phyloP scores from a whole-genome alignment of 192 early-diverging fungal genomes.

The Cladochytrium replicatum region DNA sequence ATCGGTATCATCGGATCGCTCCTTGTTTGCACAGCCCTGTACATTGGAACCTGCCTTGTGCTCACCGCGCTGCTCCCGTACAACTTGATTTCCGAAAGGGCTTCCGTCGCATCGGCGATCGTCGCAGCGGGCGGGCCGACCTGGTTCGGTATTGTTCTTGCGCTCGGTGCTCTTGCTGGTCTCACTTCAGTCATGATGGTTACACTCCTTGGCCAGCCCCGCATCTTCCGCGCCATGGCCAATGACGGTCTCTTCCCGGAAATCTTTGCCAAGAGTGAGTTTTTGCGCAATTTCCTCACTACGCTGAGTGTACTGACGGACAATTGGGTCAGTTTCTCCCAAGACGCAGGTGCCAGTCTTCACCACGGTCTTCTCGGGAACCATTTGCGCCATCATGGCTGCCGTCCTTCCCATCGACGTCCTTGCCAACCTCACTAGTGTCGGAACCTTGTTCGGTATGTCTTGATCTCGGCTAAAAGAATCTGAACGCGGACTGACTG shows the following conservation, averaged over 20 bases:
- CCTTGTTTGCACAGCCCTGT: slow-evolving; percentile 63
- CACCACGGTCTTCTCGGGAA: slow-evolving; percentile 56
- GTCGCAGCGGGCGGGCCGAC: slow-evolving; percentile 24
- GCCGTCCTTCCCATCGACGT: slow-evolving; percentile 73
- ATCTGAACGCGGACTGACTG: no score
- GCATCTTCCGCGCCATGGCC: slow-evolving; percentile 82
- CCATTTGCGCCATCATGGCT: slow-evolving; percentile 53
- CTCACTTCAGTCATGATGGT: slow-evolving; percentile 72
- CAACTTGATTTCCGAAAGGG: slow-evolving; percentile 18
- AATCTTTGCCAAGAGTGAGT: slow-evolving; percentile 60
- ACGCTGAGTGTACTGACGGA: no score
- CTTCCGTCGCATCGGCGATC: slow-evolving; percentile 48
- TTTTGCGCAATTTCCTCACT: no score
- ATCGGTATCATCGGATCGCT: slow-evolving; percentile 80
- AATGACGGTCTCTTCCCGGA: slow-evolving; percentile 71
- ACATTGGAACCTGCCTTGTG: slow-evolving; percentile 60
- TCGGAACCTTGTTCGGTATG: slow-evolving; percentile 60
- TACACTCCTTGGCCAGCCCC: slow-evolving; percentile 69
- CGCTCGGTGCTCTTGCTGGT: slow-evolving; percentile 66
- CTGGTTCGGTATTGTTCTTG: slow-evolving; percentile 74
- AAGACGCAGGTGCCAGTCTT: slow-evolving; percentile 72
- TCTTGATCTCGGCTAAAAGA: no score
- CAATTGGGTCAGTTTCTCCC: no score
- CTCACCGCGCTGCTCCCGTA: slow-evolving; percentile 64
- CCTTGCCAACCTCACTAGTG: slow-evolving; percentile 72